A percentile compares a stretch with the other conserved stretches of the same genome.
Conservation (phyloP, 2,329 filamentous ascomycete genomes). For the Leptographium wingfieldii region DNA sequence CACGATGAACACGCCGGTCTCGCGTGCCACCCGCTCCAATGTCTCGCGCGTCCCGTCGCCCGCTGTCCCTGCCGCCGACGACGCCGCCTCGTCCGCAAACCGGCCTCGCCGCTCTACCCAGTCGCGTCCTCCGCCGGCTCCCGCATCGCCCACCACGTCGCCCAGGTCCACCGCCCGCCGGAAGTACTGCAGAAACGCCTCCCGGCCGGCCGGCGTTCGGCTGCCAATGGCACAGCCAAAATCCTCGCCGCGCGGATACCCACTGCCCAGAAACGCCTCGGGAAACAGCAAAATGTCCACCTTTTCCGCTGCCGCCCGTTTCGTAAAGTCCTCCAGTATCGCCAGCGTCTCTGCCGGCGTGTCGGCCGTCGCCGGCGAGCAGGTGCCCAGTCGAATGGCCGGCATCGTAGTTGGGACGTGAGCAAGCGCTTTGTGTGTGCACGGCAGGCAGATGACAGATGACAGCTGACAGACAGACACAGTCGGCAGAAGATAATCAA, state of each 20-base stretch:
- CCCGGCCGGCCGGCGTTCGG: conserved; percentile 55
- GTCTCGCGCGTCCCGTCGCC: conserved; percentile 60
- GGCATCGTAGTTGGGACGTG: conserved; percentile 2
- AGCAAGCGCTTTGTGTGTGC: neutral
- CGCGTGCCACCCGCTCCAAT: conserved; percentile 60
- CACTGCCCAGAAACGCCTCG: conserved; percentile 73
- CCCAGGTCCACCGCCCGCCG: conserved; percentile 69
- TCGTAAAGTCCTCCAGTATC: conserved; percentile 51
- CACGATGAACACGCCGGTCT: conserved; percentile 72
- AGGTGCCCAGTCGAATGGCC: conserved; percentile 40
- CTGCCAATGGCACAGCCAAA: conserved; percentile 68
- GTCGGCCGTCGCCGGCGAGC: conserved; percentile 38
- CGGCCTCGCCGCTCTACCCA: conserved; percentile 41
- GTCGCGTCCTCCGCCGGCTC: conserved; percentile 54
- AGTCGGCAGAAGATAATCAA: no score
- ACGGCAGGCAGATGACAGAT: no score
- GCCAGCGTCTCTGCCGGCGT: conserved; percentile 48
- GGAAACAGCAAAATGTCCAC: conserved; percentile 73
- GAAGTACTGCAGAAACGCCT: conserved; percentile 76
- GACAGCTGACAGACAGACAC: no score
- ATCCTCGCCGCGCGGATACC: conserved; percentile 69
- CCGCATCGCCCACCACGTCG: conserved; percentile 48
- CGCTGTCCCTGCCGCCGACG: conserved; percentile 12
- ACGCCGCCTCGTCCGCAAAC: conserved; percentile 22
- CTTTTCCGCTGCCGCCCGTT: conserved; percentile 40